phyloP scores from a whole-genome alignment of 1,284 basidiomycete species.

The Malassezia caprae region DNA sequence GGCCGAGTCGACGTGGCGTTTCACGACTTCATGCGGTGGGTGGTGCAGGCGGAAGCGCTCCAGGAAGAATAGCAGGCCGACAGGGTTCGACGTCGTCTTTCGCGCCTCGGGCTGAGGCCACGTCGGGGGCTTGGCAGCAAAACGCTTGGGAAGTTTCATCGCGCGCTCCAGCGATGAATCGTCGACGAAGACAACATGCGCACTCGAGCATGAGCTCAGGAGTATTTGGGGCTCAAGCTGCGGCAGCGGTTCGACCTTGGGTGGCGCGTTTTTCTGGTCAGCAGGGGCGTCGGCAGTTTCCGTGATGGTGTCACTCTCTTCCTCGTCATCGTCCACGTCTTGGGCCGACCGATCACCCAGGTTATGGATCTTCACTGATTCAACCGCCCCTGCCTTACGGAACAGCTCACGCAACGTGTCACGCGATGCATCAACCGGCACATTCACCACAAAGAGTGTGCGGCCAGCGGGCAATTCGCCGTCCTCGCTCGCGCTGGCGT shows the following conservation, averaged over 20 bases:
- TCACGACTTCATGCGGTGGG: slow-evolving; percentile 23
- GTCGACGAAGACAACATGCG: slow-evolving; percentile 42
- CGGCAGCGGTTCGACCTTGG: slow-evolving; percentile 21
- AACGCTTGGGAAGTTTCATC: slow-evolving; percentile 14
- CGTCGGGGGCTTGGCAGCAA: slow-evolving; percentile 10
- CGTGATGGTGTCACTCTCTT: not conserved
- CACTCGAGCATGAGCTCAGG: slow-evolving; percentile 24
- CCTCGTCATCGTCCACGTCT: slow-evolving; percentile 15
- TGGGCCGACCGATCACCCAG: not conserved
- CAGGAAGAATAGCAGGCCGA: slow-evolving; percentile 29
- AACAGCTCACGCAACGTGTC: slow-evolving; percentile 30
- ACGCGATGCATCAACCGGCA: slow-evolving; percentile 37
- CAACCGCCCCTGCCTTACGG: slow-evolving; percentile 28
- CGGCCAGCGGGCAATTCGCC: slow-evolving; percentile 22
- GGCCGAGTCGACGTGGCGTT: slow-evolving; percentile 25
- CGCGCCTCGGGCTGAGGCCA: slow-evolving; percentile 9
- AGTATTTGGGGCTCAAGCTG: slow-evolving; percentile 21
- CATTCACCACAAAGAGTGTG: slow-evolving; percentile 41
- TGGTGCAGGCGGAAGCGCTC: slow-evolving; percentile 20
- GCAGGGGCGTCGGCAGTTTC: slow-evolving; percentile 3
- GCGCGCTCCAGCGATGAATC: slow-evolving; percentile 23
- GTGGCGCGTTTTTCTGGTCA: slow-evolving; percentile 15
- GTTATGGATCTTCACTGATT: slow-evolving; percentile 21
- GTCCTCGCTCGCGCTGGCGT: slow-evolving; percentile 2
- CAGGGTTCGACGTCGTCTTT: slow-evolving; percentile 11